phyloP scores from a whole-genome alignment of 176 grass and related monocot genomes.

The Aegilops speltoides region DNA sequence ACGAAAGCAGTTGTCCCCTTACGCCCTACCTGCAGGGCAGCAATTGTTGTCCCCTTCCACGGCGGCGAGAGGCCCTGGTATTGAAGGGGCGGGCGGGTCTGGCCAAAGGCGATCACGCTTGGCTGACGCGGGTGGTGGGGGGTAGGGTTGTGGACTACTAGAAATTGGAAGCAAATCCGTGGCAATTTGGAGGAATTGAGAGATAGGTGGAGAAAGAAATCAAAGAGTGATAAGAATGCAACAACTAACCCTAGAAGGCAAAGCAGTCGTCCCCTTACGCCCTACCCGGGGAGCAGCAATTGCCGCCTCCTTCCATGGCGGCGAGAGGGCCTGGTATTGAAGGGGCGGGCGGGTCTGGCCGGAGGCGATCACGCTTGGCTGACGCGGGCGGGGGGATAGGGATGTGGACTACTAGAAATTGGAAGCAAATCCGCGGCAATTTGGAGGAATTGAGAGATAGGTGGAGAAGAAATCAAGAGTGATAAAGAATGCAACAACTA shows the following conservation, averaged over 20 bases:
- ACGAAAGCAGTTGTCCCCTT: neutral
- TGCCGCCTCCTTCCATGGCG: too few relatives aligned
- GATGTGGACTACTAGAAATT: neutral
- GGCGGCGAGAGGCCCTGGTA: too few relatives aligned
- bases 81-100: too few relatives aligned
- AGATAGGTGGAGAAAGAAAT: neutral
- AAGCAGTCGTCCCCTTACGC: too few relatives aligned
- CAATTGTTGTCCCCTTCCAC: neutral
- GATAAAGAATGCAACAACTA: neutral
- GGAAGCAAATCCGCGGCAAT: neutral
- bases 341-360: neutral
- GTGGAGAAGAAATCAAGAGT: too few relatives aligned
- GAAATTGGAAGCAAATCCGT: neutral
- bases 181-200: neutral
- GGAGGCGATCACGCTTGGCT: neutral
- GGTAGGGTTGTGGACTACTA: neutral
- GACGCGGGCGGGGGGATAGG: neutral
- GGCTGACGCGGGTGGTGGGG: too few relatives aligned
- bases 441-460: neutral
- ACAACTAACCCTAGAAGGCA: constrained; percentile 3
- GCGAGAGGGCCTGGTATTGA: neutral
- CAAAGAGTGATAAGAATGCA: neutral
- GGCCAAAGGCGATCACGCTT: too few relatives aligned
- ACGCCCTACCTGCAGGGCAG: neutral
- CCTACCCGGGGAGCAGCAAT: too few relatives aligned